Conservation (phyloP, 225 moss, liverwort and hornwort species). For the Asterella californica region DNA sequence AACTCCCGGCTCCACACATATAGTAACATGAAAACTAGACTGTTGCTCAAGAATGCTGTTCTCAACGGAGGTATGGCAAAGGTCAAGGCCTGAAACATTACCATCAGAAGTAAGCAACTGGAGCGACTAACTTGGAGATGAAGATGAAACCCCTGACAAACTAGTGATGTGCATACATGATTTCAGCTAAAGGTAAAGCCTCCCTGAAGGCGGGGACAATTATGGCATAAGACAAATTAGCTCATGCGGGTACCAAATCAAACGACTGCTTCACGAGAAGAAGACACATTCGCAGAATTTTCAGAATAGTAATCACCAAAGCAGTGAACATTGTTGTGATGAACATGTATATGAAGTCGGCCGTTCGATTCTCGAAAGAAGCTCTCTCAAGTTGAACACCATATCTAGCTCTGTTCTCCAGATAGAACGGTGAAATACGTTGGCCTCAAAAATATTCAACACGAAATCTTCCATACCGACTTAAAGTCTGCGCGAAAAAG, state of each 20-base stretch:
- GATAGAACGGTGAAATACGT: background rate
- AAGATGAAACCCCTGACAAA: background rate
- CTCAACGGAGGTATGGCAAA: slow-evolving; percentile 56
- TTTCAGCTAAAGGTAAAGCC: background rate
- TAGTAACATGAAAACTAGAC: slow-evolving; percentile 70
- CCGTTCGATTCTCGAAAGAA: slow-evolving; percentile 65
- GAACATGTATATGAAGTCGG: slow-evolving; percentile 94
- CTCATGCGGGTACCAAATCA: background rate
- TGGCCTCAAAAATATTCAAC: too few relatives aligned
- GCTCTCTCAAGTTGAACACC: slow-evolving; percentile 89
- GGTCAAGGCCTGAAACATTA: slow-evolving; percentile 48
- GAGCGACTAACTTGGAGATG: background rate
- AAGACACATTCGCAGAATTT: too few relatives aligned
- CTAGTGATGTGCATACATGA: background rate
- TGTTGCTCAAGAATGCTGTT: slow-evolving; percentile 48
- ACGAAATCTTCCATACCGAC: background rate
- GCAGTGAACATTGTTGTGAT: slow-evolving; percentile 59
- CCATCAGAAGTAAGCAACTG: background rate
- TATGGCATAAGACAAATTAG: background rate
- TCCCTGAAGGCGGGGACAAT: too few relatives aligned
- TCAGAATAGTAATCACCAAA: slow-evolving; percentile 46
- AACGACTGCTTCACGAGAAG: background rate
- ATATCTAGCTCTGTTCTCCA: slow-evolving; percentile 73
- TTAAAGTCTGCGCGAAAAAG: background rate
- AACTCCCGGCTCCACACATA: slow-evolving; percentile 98